Conservation (phyloP, 2,329 filamentous ascomycete species). For the Metarhizium guizhouense region DNA sequence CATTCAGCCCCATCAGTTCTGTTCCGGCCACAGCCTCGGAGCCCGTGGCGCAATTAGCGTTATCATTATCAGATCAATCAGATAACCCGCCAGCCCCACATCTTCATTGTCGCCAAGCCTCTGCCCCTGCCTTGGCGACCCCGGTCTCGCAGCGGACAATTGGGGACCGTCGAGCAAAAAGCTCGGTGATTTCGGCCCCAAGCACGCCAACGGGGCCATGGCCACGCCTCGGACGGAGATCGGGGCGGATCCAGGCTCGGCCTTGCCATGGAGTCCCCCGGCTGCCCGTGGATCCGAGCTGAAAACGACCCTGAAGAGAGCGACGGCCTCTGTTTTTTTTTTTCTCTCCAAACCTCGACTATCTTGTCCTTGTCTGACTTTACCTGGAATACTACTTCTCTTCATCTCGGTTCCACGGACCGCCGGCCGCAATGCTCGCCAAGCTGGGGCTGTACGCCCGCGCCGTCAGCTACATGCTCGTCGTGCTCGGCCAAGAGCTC, state of each 20-base stretch:
- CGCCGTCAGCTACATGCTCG: conserved; percentile 17
- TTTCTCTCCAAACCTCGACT: not conserved
- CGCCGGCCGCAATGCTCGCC: conserved; percentile 15
- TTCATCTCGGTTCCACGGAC: not conserved
- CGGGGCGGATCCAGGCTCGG: too few relatives aligned
- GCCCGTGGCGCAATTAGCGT: not conserved
- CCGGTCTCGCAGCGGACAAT: too few relatives aligned
- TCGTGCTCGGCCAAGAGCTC: conserved; percentile 13
- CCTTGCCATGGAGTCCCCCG: too few relatives aligned
- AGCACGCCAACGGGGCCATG: not conserved
- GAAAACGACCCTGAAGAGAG: too few relatives aligned
- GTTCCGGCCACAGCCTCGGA: too few relatives aligned
- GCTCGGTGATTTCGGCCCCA: not conserved
- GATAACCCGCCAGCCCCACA: not conserved
- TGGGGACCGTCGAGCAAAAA: too few relatives aligned
- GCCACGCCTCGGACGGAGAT: too few relatives aligned
- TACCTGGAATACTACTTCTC: too few relatives aligned
- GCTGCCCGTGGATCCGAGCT: too few relatives aligned
- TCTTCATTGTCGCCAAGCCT: not conserved
- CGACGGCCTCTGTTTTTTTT: too few relatives aligned
- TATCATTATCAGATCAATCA: conserved; percentile 1
- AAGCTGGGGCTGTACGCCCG: conserved; percentile 21
- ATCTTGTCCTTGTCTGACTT: not conserved
- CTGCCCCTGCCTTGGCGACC: too few relatives aligned
- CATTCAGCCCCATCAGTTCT: too few relatives aligned